Evolutionary conservation across 1,284 basidiomycete genomes (phyloP).

Genomic region (Earliella scabrosa): DNA sequence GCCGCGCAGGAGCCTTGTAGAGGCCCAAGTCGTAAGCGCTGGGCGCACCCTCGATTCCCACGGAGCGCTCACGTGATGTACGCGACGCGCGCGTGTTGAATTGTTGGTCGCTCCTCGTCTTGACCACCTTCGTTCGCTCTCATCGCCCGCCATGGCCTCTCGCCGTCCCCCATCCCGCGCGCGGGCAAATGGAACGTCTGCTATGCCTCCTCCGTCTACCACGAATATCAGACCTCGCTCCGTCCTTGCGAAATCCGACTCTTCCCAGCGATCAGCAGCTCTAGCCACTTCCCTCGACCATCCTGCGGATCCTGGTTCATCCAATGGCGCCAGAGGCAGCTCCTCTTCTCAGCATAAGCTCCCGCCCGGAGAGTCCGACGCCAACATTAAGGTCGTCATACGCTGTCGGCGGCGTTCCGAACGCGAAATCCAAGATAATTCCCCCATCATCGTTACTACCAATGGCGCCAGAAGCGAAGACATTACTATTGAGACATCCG

Average conservation of each 20-base stretch:
- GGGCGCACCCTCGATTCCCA: slow-evolving; percentile 12
- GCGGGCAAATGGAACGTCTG: slow-evolving; percentile 27
- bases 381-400: slow-evolving; percentile 91
- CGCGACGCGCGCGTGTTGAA: slow-evolving; percentile 30
- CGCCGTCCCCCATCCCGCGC: slow-evolving; percentile 50
- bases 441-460: slow-evolving; percentile 82
- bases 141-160: slow-evolving; percentile 46
- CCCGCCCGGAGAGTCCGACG: slow-evolving; percentile 54
- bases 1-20: background rate
- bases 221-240: slow-evolving; percentile 32
- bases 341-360: slow-evolving; percentile 8
- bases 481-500: slow-evolving; percentile 79
- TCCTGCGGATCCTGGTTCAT: slow-evolving; percentile 24
- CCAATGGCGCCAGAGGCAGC: slow-evolving; percentile 17
- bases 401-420: slow-evolving; percentile 84
- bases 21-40: background rate
- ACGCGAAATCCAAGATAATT: slow-evolving; percentile 80
- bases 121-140: slow-evolving; percentile 6
- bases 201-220: slow-evolving; percentile 40
- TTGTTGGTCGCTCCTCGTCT: slow-evolving; percentile 6
- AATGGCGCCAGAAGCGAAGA: slow-evolving; percentile 74
- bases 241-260: slow-evolving; percentile 34
- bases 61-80: slow-evolving; percentile 31
- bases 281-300: slow-evolving; percentile 33
- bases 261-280: slow-evolving; percentile 36